Conservation (phyloP, 305 asterid species). For the Salvia sclarea region DNA sequence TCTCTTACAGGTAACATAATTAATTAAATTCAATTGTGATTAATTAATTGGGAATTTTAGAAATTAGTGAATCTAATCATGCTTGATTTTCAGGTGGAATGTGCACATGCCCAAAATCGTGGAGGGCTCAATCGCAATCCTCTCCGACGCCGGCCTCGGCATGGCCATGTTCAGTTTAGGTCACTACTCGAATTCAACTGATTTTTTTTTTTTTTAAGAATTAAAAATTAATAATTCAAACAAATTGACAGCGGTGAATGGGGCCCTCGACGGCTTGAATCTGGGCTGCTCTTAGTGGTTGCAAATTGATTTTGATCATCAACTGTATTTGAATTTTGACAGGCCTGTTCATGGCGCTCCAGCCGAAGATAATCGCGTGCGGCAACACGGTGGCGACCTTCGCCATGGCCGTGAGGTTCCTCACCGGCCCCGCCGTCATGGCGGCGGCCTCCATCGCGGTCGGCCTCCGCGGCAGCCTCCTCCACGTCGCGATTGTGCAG, state of each 20-base stretch:
- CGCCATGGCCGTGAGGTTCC: constrained; percentile 91
- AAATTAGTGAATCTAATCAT: not conserved
- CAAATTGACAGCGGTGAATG: not conserved
- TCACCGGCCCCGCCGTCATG: constrained; percentile 99
- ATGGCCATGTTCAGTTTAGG: constrained; percentile 99
- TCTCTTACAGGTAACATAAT: constrained; percentile 22
- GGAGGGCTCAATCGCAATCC: constrained; percentile 64
- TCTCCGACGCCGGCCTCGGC: constrained; percentile 93
- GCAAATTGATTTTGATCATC: not conserved
- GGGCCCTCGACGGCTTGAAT: not conserved
- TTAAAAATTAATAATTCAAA: no score
- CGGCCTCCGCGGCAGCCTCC: constrained; percentile 90
- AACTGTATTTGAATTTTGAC: constrained; percentile 24
- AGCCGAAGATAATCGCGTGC: constrained; percentile 88
- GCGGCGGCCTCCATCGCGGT: constrained; percentile 87
- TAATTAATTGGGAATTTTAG: no score
- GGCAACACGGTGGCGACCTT: constrained; percentile 83
- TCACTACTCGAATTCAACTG: constrained; percentile 9
- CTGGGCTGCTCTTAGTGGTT: not conserved
- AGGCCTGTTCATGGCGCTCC: constrained; percentile 96
- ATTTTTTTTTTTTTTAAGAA: no score
- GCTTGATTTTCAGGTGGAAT: constrained; percentile 60
- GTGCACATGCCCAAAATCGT: constrained; percentile 75
- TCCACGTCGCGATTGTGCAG: constrained; percentile 90
- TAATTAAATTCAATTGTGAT: no score